Percentiles rank a stretch among this genome's conserved stretches.
phyloP scores from a whole-genome alignment of 257 asterid species.

The Vinca minor region DNA sequence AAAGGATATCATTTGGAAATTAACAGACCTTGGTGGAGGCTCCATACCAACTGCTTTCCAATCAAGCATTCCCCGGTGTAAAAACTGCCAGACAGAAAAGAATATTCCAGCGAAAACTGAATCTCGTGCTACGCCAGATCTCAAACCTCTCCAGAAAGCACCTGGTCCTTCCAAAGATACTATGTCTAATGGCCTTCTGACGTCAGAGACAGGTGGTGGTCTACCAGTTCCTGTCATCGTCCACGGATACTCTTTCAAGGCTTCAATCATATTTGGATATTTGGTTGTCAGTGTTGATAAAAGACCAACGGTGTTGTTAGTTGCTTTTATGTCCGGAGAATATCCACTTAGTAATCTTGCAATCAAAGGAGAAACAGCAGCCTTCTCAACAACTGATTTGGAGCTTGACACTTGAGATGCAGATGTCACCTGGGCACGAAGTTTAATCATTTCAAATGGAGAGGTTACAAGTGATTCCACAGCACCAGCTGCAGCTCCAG shows the following conservation, averaged over 20 bases:
- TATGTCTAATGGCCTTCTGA: slow-evolving; percentile 46
- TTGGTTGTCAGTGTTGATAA: slow-evolving; percentile 58
- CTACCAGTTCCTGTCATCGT: slow-evolving; percentile 94
- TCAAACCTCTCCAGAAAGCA: slow-evolving; percentile 79
- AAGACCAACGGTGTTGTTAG: slow-evolving; percentile 55
- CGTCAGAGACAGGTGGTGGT: slow-evolving; percentile 70
- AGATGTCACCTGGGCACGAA: slow-evolving; percentile 85
- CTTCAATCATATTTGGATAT: slow-evolving; percentile 42
- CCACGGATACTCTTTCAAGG: slow-evolving; percentile 90
- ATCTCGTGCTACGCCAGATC: slow-evolving; percentile 80
- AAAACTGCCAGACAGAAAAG: slow-evolving; percentile 79
- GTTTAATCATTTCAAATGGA: slow-evolving; percentile 76
- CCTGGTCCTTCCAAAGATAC: slow-evolving; percentile 77
- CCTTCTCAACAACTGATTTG: slow-evolving; percentile 34
- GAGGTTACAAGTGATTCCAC: slow-evolving; percentile 35
- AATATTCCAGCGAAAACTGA: slow-evolving; percentile 81
- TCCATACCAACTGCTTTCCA: slow-evolving; percentile 96
- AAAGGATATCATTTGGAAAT: not conserved
- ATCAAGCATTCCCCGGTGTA: slow-evolving; percentile 55
- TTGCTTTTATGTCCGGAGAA: slow-evolving; percentile 46
- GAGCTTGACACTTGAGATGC: slow-evolving; percentile 48
- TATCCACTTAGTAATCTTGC: slow-evolving; percentile 58
- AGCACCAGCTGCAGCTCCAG: slow-evolving; percentile 79
- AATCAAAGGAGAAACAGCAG: slow-evolving; percentile 39
- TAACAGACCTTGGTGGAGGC: slow-evolving; percentile 71